Evolutionary conservation across 2,329 filamentous ascomycete species (phyloP).

Genomic region (Phialocephala sp.): DNA sequence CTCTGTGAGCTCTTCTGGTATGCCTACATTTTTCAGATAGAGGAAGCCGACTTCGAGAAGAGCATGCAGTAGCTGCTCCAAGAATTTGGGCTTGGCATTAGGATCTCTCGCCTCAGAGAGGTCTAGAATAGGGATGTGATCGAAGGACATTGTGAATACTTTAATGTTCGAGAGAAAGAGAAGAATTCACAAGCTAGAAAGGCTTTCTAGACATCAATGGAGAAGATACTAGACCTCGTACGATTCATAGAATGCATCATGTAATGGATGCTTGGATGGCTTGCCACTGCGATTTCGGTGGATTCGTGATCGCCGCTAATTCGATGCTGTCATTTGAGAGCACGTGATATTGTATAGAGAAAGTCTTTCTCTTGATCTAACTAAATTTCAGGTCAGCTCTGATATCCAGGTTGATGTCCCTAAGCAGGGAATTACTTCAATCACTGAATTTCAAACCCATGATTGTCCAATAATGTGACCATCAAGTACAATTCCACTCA

Average conservation of each 20-base stretch:
- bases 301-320: constrained; percentile 6
- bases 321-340: constrained; percentile 8
- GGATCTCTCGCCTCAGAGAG: constrained; percentile 68
- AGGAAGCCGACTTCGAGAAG: constrained; percentile 88
- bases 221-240: constrained; percentile 10
- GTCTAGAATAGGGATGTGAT: constrained; percentile 77
- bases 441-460: neutral
- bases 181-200: neutral
- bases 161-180: neutral
- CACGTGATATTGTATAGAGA: neutral
- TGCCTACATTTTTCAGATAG: constrained; percentile 81
- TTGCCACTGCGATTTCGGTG: neutral
- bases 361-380: neutral
- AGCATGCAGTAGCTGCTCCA: constrained; percentile 73
- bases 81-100: constrained; percentile 73
- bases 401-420: too few species aligned
- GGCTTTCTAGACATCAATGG: neutral
- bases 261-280: constrained; percentile 1
- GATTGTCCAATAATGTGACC: neutral
- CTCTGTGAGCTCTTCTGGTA: constrained; percentile 67
- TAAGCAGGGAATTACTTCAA: too few species aligned
- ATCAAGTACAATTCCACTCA: neutral
- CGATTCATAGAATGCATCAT: constrained; percentile 5
- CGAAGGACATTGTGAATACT: constrained; percentile 57
- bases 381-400: too few species aligned